These are phyloP conservation scores for Lumnitzera racemosa DNA, from an alignment of 345 rosid genomes.

Conservation along the genomic window DNA sequence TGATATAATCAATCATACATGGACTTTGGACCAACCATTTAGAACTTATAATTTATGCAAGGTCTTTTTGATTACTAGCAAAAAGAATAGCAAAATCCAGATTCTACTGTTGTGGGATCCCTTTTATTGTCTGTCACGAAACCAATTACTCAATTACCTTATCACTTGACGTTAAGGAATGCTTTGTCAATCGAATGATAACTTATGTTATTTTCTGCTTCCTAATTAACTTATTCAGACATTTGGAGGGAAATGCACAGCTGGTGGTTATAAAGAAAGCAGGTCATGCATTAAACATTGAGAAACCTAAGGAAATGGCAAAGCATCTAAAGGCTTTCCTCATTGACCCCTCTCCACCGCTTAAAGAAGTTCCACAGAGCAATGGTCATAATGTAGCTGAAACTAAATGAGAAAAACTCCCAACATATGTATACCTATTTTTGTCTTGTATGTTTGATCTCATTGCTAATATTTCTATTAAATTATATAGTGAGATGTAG, in stretches of 20 bases:
- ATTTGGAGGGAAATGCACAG: constrained; percentile 5
- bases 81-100: neutral
- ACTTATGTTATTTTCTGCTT: neutral
- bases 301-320: constrained; percentile 15
- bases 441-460: neutral
- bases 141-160: too few species aligned
- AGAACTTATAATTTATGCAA: neutral
- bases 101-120: neutral
- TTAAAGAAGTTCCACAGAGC: constrained; percentile 1
- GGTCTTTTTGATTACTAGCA: neutral
- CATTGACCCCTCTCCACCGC: neutral
- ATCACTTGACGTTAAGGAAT: neutral
- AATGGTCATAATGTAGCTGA: neutral
- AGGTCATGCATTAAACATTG: constrained; percentile 13
- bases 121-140: neutral
- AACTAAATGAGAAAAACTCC: neutral
- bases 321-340: constrained; percentile 15
- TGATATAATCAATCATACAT: neutral
- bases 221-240: neutral
- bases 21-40: neutral
- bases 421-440: neutral
- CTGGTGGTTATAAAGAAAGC: constrained; percentile 14
- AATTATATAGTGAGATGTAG: too few species aligned
- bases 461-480: too few species aligned
- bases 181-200: neutral